phyloP scores from a whole-genome alignment of 2,329 filamentous ascomycete species.

The Arthrinium puccinioides region DNA sequence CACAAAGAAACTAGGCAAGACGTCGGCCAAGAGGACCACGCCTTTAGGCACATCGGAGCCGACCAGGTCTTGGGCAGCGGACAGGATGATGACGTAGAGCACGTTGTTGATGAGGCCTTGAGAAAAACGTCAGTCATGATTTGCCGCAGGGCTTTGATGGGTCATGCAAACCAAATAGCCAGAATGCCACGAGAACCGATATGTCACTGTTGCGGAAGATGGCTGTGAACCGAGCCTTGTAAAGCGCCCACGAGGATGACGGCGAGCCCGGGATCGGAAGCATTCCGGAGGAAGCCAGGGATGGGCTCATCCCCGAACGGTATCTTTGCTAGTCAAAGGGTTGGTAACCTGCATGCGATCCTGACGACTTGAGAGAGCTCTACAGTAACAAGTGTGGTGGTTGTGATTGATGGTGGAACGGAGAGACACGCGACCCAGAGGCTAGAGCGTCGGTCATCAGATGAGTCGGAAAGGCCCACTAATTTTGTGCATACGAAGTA shows the following conservation, averaged over 20 bases:
- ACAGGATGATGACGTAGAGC: constrained; percentile 94
- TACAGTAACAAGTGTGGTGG: too few relatives aligned
- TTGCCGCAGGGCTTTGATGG: background rate
- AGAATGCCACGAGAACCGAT: constrained; percentile 74
- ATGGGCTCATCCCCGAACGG: constrained; percentile 25
- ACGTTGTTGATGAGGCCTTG: constrained; percentile 87
- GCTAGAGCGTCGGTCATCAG: too few relatives aligned
- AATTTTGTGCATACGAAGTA: too few relatives aligned
- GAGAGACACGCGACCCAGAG: too few relatives aligned
- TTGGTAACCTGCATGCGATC: too few relatives aligned
- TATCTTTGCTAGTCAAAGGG: too few relatives aligned
- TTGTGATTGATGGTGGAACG: too few relatives aligned
- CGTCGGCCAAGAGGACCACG: constrained; percentile 86
- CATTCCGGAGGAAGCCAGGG: constrained; percentile 35
- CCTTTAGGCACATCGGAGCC: constrained; percentile 81
- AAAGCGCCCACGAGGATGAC: constrained; percentile 66
- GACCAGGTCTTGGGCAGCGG: constrained; percentile 90
- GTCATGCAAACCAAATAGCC: constrained; percentile 71
- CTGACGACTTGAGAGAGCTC: too few relatives aligned
- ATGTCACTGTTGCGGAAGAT: constrained; percentile 62
- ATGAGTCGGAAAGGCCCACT: too few relatives aligned
- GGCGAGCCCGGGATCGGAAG: constrained; percentile 52
- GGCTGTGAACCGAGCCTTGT: constrained; percentile 55
- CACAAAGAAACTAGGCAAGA: constrained; percentile 79
- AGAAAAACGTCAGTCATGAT: background rate